Evolutionary conservation across 225 moss, liverwort and hornwort genomes (phyloP).

Genomic region (Neckera pumila): DNA sequence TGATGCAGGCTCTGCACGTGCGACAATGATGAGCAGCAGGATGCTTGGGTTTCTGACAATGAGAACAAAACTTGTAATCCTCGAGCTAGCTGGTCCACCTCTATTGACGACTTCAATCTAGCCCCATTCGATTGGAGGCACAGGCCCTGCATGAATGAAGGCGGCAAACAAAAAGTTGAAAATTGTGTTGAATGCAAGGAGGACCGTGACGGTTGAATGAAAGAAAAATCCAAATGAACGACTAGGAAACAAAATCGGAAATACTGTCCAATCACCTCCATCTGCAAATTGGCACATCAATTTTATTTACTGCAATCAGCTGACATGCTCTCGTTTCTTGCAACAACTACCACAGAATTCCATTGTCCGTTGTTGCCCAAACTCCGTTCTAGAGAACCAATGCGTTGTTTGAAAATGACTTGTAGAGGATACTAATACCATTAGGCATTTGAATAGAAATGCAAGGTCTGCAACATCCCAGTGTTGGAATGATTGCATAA

Average conservation of each 20-base stretch:
- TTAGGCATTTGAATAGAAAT: neutral
- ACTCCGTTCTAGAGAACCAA: neutral
- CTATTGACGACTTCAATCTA: constrained; percentile 37
- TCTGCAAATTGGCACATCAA: constrained; percentile 45
- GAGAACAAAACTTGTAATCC: constrained; percentile 58
- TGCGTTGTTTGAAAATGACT: neutral
- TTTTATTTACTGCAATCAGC: neutral
- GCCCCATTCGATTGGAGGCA: constrained; percentile 56
- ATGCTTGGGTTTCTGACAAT: constrained; percentile 76
- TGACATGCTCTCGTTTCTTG: neutral
- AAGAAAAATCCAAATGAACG: constrained; percentile 37
- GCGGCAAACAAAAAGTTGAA: constrained; percentile 73
- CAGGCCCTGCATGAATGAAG: constrained; percentile 51
- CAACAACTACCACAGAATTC: neutral
- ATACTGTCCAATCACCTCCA: constrained; percentile 78
- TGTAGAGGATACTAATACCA: neutral
- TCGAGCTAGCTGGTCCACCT: constrained; percentile 63
- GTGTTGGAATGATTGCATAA: neutral
- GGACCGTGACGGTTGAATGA: constrained; percentile 41
- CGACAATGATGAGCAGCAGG: constrained; percentile 78
- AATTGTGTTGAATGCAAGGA: constrained; percentile 61
- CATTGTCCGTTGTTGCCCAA: neutral
- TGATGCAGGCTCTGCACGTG: constrained; percentile 70
- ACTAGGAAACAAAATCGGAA: constrained; percentile 65
- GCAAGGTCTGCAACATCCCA: neutral